Base-by-base conservation (phyloP, 169 alveolate genomes). In the Neospora caninum region DNA sequence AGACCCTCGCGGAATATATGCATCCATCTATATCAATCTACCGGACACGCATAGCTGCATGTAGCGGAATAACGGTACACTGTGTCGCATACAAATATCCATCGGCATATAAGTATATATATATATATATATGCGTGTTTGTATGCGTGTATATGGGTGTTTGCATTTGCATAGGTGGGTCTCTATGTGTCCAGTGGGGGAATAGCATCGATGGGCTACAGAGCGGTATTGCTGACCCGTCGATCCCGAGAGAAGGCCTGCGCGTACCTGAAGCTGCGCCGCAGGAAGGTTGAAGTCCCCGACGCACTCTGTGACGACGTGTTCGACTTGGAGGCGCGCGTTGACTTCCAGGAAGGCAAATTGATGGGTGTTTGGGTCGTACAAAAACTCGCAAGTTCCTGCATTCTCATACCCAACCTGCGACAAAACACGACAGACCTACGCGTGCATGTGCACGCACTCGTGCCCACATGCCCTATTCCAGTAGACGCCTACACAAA, bases 271-370 rank as follows among this genome's bases (percentile, higher is more conserved):
- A 41, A 97, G 93, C 95, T 97, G 98, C 39, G 97, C 96, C 69
- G 98, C 97, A 0, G 98, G 98, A 42, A 97, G 96, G 88, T 97
- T 97, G 67, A 97, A 96, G 54, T 97, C 97, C 38, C 98, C 97
- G 91, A 98, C 96, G 42, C 98, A 98, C 95, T 98, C 99, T 22
- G 99, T 98, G 80, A 98, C 99, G 16, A 99, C 99, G 94, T 98
- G 99, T 93, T 98, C 99, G 64, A 98, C 99, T 82, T 96, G 97
- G 69, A 95, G 93, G 9, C 97, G 92, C 38, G 97, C 95, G 84
- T 95, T 95, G 91, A 95, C 64, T 83, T 94, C 97, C 41, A 95
- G 73, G 96, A 98, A 98, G 91, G 95, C 97, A 94, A 96, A 97
- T 88, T 97, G 96, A 31, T 96, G 93, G 73, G 96, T 93, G 80